These are phyloP conservation scores for Ceratocystis diversiconidia DNA, from an alignment of 2,329 filamentous ascomycete species.

Conservation along the genomic window DNA sequence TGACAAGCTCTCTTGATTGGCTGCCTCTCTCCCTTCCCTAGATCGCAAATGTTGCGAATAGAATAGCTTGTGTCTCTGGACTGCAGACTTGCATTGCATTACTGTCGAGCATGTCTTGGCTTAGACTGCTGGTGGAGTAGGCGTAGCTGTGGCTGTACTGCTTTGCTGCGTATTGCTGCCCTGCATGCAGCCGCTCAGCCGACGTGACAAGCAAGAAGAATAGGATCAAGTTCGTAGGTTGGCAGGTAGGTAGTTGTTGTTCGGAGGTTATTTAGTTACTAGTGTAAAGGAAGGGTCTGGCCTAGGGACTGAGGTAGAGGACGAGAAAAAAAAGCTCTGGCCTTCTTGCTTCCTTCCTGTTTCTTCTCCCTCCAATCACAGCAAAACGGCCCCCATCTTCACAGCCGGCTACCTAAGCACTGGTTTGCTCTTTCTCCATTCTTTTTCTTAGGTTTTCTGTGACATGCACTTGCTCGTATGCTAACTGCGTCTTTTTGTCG, in stretches of 20 bases:
- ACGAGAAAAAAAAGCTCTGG: neutral
- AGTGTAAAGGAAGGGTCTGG: neutral
- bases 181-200: neutral
- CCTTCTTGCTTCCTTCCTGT: neutral
- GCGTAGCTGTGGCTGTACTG: neutral
- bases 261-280: neutral
- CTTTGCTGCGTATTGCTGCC: neutral
- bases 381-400: neutral
- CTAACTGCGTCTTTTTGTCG: neutral
- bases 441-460: neutral
- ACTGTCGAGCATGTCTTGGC: neutral
- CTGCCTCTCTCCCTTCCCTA: neutral
- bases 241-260: no score
- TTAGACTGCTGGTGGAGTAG: neutral
- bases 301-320: neutral
- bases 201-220: neutral
- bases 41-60: neutral
- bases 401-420: no score
- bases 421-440: neutral
- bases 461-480: no score
- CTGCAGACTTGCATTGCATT: neutral
- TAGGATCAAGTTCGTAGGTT: no score
- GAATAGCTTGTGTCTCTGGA: neutral
- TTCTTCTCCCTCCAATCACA: neutral
- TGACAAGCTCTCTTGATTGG: no score